A percentile compares a stretch with the other conserved stretches of the same genome.
Conservation (phyloP, 2,329 filamentous ascomycete genomes). For the Colletotrichum godetiae region DNA sequence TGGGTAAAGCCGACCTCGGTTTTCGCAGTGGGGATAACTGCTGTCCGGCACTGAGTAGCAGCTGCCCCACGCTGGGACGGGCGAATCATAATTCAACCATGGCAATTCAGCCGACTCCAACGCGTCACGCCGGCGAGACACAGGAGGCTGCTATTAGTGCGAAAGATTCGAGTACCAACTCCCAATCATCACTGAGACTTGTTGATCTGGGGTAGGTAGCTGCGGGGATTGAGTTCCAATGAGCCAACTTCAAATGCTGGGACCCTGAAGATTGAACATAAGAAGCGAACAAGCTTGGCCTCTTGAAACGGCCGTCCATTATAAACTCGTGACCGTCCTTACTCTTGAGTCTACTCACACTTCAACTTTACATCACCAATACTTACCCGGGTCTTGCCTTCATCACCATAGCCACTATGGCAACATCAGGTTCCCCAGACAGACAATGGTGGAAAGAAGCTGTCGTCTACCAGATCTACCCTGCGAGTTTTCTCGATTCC, state of each 20-base stretch:
- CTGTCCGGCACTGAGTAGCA: not conserved
- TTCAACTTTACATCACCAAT: not conserved
- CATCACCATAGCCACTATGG: not conserved
- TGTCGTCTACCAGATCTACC: conserved; percentile 68
- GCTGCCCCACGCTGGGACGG: not conserved
- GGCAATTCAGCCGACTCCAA: not conserved
- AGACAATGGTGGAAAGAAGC: conserved; percentile 65
- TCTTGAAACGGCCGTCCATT: not conserved
- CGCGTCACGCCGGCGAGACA: not conserved
- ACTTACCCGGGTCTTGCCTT: not conserved
- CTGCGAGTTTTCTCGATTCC: conserved; percentile 43
- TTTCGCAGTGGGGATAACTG: not conserved
- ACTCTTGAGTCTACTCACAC: not conserved
- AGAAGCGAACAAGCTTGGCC: not conserved
- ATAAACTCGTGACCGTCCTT: not conserved
- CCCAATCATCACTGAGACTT: not conserved
- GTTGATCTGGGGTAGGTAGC: not conserved
- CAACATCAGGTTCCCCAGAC: not conserved
- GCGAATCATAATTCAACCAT: not conserved
- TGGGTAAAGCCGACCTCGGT: no score
- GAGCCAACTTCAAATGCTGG: not conserved
- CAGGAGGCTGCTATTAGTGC: not conserved
- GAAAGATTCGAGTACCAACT: not conserved
- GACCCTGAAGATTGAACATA: not conserved
- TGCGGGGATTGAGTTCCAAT: not conserved